phyloP scores from a whole-genome alignment of 176 grass and related monocot genomes.

The Avena eriantha region DNA sequence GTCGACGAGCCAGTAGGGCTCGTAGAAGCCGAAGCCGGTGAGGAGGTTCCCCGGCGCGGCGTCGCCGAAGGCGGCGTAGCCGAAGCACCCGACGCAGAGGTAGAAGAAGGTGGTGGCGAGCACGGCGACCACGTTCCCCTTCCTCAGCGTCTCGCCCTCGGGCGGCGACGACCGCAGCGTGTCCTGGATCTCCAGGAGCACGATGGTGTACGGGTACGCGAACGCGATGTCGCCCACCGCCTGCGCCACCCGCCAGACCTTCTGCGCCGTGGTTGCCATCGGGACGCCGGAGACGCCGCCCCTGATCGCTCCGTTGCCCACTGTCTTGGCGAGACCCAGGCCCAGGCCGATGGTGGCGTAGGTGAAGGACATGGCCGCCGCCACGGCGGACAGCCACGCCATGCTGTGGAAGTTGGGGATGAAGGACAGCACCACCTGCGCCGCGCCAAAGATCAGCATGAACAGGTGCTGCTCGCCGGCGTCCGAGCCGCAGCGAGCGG shows the following conservation, averaged over 20 bases:
- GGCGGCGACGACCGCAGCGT: conserved; percentile 61
- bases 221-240: conserved; percentile 70
- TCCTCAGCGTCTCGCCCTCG: conserved; percentile 65
- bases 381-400: conserved; percentile 65
- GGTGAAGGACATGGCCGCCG: conserved; percentile 61
- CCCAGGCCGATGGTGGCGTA: conserved; percentile 58
- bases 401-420: conserved; percentile 65
- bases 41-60: conserved; percentile 78
- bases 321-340: conserved; percentile 56
- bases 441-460: conserved; percentile 61
- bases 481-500: conserved; percentile 45
- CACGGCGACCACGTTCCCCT: conserved; percentile 34
- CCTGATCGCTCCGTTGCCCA: conserved; percentile 50
- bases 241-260: conserved; percentile 62
- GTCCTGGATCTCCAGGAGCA: conserved; percentile 69
- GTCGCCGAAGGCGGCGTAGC: conserved; percentile 88
- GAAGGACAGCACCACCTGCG: conserved; percentile 55
- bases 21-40: conserved; percentile 82
- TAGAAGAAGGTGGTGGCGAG: conserved; percentile 70
- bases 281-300: conserved; percentile 22
- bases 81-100: conserved; percentile 72
- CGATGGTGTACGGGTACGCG: conserved; percentile 65
- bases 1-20: conserved; percentile 84
- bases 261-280: conserved; percentile 47
- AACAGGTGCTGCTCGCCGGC: no score